Evolutionary conservation across 2,329 filamentous ascomycete genomes (phyloP), one percentile per base, ranked within the genome.

Genomic region (Clonostachys sp.): DNA sequence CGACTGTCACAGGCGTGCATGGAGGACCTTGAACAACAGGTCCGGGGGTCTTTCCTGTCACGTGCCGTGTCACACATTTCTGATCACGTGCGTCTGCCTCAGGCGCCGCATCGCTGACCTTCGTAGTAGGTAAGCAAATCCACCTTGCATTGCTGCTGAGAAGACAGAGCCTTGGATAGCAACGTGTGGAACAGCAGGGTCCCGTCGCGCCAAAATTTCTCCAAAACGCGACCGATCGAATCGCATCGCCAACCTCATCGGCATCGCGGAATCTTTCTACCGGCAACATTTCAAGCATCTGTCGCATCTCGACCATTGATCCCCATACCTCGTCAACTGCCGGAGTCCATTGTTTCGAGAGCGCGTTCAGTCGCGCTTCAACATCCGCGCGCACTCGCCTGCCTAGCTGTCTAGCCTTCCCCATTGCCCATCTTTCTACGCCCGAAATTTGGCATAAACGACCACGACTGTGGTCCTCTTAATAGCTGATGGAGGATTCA

Each of bases 401-500:
- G 5, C 38, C 24, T 40, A n/a, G 10, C 38, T n/a, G 12, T 40
- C 38, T 40, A 14, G 18, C 30, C 17, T 34, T 17, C 6, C 12
- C 13, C 17, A 30, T 45, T 34, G n/a, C 34, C 35, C 35, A 18
- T 33, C 18, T 40, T 18, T 20, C 18, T 34, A 40, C 34, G 30
- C 30, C 18, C 17, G 12, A 24, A 18, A 38, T n/a, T n/a, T 38
- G 17, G 24, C 41, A 40, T 18, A 16, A 33, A 18, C 36, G 33
- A 24, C 33, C 44, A 38, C 44, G 36, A 34, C 33, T 14, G 44
- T 38, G 16, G 34, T 45, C 44, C n/a, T 24, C 34, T 17, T 45
- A 14, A 13, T 16, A n/a, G 17, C 17, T 33, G 34, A 85, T 85
- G 81, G 81, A 84, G 51, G 80, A 80, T 54, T 71, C 75, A 51